A percentile compares a stretch with the other conserved stretches of the same genome.
These are phyloP conservation scores for Pseudodiploospora longispora DNA, from an alignment of 2,329 filamentous ascomycete species.

Conservation along the genomic window DNA sequence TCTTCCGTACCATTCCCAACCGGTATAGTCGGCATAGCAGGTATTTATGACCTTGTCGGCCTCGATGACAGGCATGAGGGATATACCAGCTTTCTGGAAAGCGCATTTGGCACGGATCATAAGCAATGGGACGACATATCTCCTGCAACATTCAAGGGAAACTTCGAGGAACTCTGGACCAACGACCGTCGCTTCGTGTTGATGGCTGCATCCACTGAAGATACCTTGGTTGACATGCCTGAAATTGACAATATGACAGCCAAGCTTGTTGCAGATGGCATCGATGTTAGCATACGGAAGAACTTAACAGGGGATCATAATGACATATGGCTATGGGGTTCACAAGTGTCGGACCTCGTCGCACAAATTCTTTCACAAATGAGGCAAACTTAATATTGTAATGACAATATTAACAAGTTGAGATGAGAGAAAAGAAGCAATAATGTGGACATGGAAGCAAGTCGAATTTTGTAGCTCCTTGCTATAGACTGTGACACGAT, in stretches of 20 bases:
- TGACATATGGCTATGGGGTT: slow-evolving; percentile 53
- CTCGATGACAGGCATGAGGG: slow-evolving; percentile 39
- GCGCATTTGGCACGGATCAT: slow-evolving; percentile 51
- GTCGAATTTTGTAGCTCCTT: too few species aligned
- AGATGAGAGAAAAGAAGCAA: neutral
- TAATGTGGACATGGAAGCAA: neutral
- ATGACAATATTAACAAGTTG: neutral
- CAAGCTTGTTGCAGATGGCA: slow-evolving; percentile 32
- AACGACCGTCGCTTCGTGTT: slow-evolving; percentile 23
- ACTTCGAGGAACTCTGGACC: slow-evolving; percentile 33
- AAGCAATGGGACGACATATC: slow-evolving; percentile 46
- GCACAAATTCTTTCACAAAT: slow-evolving; percentile 17
- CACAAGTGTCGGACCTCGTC: slow-evolving; percentile 43
- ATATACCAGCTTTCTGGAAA: slow-evolving; percentile 50
- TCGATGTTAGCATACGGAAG: slow-evolving; percentile 22
- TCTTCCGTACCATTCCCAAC: slow-evolving; percentile 32
- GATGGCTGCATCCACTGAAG: slow-evolving; percentile 38
- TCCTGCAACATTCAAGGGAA: slow-evolving; percentile 38
- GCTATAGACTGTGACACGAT: too few species aligned
- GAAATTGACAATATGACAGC: slow-evolving; percentile 51
- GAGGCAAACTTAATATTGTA: neutral
- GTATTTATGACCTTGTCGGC: slow-evolving; percentile 57
- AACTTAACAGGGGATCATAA: slow-evolving; percentile 54
- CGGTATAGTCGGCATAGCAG: slow-evolving; percentile 53
- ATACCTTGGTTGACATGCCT: slow-evolving; percentile 44